Evolutionary conservation across 2,329 filamentous ascomycete species (phyloP).

Genomic region (Calonectria pteridis): DNA sequence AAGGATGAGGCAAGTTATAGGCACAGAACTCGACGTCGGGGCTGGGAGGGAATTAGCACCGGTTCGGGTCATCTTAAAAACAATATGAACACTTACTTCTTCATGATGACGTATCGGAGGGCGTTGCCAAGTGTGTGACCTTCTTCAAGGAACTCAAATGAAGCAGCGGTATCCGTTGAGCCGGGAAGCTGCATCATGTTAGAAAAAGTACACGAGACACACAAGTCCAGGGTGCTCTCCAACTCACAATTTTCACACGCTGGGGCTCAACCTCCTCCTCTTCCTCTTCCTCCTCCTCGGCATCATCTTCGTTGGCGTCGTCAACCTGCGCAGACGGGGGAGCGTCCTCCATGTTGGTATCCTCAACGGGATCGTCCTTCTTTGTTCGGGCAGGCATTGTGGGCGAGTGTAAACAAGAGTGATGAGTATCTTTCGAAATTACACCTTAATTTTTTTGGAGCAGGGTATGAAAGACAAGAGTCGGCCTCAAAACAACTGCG

Average conservation of each 20-base stretch:
- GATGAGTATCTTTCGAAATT: not conserved
- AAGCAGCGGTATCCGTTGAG: slow-evolving; percentile 87
- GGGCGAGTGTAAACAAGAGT: not conserved
- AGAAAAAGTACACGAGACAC: not conserved
- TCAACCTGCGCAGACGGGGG: slow-evolving; percentile 54
- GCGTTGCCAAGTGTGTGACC: slow-evolving; percentile 97
- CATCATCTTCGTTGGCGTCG: slow-evolving; percentile 51
- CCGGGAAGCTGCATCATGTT: slow-evolving; percentile 76
- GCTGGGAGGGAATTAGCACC: slow-evolving; percentile 62
- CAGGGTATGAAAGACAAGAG: not conserved
- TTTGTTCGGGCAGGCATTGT: slow-evolving; percentile 58
- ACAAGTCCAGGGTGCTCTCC: not conserved
- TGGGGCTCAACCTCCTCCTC: slow-evolving; percentile 64
- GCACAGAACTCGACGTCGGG: slow-evolving; percentile 98
- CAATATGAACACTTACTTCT: slow-evolving; percentile 77
- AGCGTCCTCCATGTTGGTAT: slow-evolving; percentile 60
- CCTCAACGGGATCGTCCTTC: slow-evolving; percentile 49
- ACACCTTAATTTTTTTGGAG: not conserved
- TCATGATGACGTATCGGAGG: slow-evolving; percentile 95
- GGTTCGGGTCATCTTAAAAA: not conserved
- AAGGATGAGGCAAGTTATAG: slow-evolving; percentile 97
- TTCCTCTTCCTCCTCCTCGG: slow-evolving; percentile 55
- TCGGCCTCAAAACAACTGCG: not conserved
- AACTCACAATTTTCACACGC: slow-evolving; percentile 72
- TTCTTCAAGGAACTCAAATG: slow-evolving; percentile 94